Base-by-base conservation (phyloP, 1,284 basidiomycete genomes). In the Neolentinus lepideus region DNA sequence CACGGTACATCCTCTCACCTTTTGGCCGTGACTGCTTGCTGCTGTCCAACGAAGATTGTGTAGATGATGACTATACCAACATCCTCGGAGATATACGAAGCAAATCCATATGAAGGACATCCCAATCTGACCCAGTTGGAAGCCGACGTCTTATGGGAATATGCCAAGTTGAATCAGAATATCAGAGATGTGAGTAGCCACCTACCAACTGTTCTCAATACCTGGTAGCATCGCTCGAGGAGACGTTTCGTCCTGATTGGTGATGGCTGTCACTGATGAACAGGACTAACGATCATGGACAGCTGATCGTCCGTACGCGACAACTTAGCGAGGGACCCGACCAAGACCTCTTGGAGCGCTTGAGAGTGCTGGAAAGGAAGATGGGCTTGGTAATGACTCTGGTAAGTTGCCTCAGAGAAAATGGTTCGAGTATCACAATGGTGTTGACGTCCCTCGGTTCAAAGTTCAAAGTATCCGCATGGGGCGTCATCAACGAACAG, bases 391-490 rank as follows among this genome's bases (percentile, higher is more conserved):
- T 96, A 0, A 72, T 95, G 64, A 96, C 94, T 0, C 69, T 95
- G 71, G 93, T 92, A 63, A 61, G 81, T 76, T 51, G 31, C 14
- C n/a, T 43, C 21, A 10, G 26, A 12, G n/a, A n/a, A n/a, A n/a
- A 21, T 33, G 9, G 29, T 19, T 35, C 38, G 22, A 9, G 21
- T 8, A 19, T 2, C n/a, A 31, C 51, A 51, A 22, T 36, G 10
- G 24, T 52, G 54, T 43, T 33, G 3, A 35, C 29, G 19, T 19
- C n/a, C 22, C 2, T 54, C 36, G 21, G 43, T 50, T 60, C 60
- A 1, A 69, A 96, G 88, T 96, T 93, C 79, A 93, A 94, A 73
- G 93, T 93, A 0, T 94, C 92, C 14, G 94, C 97, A 0, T 98
- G 93, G 93, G 91, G 89, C 9, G 88, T 95, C 50, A 88, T 97